A percentile compares a stretch with the other conserved stretches of the same genome.
Evolutionary conservation across 1,284 basidiomycete species (phyloP).

Genomic region (Moesziomyces globuligerus): DNA sequence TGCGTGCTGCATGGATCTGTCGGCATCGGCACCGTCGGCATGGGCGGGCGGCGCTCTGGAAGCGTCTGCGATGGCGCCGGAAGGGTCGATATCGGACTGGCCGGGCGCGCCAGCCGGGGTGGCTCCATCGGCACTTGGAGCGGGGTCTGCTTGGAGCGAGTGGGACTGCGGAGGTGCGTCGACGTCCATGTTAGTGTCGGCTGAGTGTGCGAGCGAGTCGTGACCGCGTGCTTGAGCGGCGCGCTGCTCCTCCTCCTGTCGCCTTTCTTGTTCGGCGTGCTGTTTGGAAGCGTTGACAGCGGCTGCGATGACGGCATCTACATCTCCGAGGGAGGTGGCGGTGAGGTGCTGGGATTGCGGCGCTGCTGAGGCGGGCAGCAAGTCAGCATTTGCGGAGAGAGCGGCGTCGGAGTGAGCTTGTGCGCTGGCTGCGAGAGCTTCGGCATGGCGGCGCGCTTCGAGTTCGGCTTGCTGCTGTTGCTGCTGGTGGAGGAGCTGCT

Average conservation of each 20-base stretch:
- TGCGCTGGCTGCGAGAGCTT: slow-evolving; percentile 16
- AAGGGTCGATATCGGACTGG: slow-evolving; percentile 36
- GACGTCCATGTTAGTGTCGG: slow-evolving; percentile 25
- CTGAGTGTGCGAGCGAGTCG: too few species aligned
- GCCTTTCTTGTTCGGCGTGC: slow-evolving; percentile 36
- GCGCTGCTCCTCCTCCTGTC: slow-evolving; percentile 27
- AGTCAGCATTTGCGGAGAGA: neutral
- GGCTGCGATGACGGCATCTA: slow-evolving; percentile 42
- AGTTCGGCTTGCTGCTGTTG: slow-evolving; percentile 35
- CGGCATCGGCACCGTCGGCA: slow-evolving; percentile 2
- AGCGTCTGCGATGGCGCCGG: slow-evolving; percentile 19
- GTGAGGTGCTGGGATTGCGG: slow-evolving; percentile 17
- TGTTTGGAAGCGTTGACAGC: slow-evolving; percentile 43
- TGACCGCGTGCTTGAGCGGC: slow-evolving; percentile 15
- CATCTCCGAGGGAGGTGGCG: slow-evolving; percentile 39
- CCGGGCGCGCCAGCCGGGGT: slow-evolving; percentile 3
- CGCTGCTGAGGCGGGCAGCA: slow-evolving; percentile 8
- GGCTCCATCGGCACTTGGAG: neutral
- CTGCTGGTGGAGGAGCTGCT: slow-evolving; percentile 39
- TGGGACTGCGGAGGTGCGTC: slow-evolving; percentile 13
- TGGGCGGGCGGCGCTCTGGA: slow-evolving; percentile 1
- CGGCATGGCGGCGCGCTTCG: slow-evolving; percentile 23
- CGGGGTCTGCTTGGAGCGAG: slow-evolving; percentile 2
- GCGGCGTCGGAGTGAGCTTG: slow-evolving; percentile 8
- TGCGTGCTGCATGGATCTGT: slow-evolving; percentile 19